A percentile compares a stretch with the other conserved stretches of the same genome.
Conservation (phyloP, 805 yeast genomes). For the Debaryomyces tyrocola region DNA sequence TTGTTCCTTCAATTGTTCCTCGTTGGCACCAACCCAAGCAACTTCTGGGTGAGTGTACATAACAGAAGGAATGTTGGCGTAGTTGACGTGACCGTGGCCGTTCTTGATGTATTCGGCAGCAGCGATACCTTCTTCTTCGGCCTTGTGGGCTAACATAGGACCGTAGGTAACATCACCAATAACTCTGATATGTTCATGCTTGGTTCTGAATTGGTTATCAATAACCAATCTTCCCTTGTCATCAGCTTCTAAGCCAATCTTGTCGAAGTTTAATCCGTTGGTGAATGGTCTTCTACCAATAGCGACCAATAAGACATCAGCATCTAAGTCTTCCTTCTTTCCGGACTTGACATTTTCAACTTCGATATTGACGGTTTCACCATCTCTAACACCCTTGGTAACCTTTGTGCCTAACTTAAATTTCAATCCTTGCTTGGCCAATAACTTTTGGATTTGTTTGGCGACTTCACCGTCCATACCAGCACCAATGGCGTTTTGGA, state of each 20-base stretch:
- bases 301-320: constrained; percentile 94
- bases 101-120: constrained; percentile 91
- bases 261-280: constrained; percentile 84
- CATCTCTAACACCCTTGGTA: constrained; percentile 79
- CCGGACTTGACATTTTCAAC: constrained; percentile 89
- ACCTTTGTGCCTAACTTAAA: constrained; percentile 94
- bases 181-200: constrained; percentile 89
- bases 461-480: constrained; percentile 98
- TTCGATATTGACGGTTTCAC: constrained; percentile 83
- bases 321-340: constrained; percentile 72
- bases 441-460: constrained; percentile 82
- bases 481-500: constrained; percentile 89
- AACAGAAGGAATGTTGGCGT: constrained; percentile 95
- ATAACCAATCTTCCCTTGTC: constrained; percentile 91
- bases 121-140: constrained; percentile 99
- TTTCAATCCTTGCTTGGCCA: constrained; percentile 92
- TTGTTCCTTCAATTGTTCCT: constrained; percentile 89
- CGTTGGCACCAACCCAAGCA: constrained; percentile 98
- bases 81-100: constrained; percentile 98
- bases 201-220: constrained; percentile 90
- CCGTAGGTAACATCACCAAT: constrained; percentile 99
- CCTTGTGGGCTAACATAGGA: constrained; percentile 99
- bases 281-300: constrained; percentile 99
- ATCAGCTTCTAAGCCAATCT: constrained; percentile 86
- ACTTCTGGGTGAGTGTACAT: constrained; percentile 99